These are phyloP conservation scores for Colletotrichum sublineola DNA, from an alignment of 2,329 filamentous ascomycete species.

Conservation along the genomic window DNA sequence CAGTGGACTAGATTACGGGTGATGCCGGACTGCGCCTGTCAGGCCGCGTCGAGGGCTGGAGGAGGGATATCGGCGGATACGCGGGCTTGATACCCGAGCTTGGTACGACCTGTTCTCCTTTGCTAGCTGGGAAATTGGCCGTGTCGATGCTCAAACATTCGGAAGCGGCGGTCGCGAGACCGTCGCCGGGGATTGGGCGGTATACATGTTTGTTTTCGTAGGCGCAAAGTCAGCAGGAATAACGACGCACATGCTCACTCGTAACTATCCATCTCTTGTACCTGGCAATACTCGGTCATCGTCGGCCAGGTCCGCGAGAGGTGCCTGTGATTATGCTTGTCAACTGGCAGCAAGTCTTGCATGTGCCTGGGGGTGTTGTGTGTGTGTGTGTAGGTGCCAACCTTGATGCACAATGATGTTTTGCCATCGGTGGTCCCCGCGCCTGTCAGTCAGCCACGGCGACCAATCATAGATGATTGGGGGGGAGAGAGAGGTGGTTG, in stretches of 20 bases:
- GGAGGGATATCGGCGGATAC: background rate
- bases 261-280: background rate
- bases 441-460: background rate
- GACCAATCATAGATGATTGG: background rate
- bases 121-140: background rate
- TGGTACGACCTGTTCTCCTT: background rate
- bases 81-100: conserved; percentile 14
- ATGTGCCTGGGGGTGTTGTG: background rate
- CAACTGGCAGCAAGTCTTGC: background rate
- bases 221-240: conserved; percentile 32
- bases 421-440: background rate
- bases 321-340: background rate
- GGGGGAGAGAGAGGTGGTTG: no score
- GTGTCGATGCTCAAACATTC: conserved; percentile 12
- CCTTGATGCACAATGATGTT: background rate
- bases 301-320: no score
- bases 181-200: conserved; percentile 11
- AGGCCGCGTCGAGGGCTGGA: background rate
- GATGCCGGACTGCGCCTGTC: background rate
- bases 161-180: conserved; percentile 5
- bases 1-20: conserved; percentile 1
- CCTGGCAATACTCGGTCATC: no score
- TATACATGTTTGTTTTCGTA: conserved; percentile 18
- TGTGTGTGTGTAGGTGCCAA: background rate
- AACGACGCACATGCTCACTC: conserved; percentile 35